A percentile compares a stretch with the other conserved stretches of the same genome.
Conservation (phyloP, 1,284 basidiomycete species). For the Agaricales sp. region DNA sequence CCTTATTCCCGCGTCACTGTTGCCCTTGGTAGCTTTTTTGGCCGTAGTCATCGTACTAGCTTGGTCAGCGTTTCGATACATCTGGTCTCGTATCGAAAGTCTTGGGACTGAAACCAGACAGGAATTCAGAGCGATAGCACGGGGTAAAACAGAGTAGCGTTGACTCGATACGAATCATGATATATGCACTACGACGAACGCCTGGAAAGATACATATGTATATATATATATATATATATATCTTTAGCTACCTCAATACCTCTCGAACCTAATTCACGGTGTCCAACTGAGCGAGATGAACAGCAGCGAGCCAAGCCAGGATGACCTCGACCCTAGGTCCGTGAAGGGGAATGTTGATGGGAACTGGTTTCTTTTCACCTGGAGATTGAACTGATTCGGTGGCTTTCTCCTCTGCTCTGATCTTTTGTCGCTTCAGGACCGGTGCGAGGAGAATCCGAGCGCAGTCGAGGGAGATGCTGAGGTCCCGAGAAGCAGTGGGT, state of each 20-base stretch:
- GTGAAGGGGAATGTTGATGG: slow-evolving; percentile 73
- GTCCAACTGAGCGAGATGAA: slow-evolving; percentile 67
- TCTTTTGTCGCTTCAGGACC: slow-evolving; percentile 46
- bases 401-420: slow-evolving; percentile 37
- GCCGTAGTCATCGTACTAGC: neutral
- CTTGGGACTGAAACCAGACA: neutral
- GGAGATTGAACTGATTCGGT: slow-evolving; percentile 33
- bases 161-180: neutral
- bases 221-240: too few relatives aligned
- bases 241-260: too few relatives aligned
- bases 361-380: slow-evolving; percentile 46
- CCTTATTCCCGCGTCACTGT: neutral
- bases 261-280: too few relatives aligned
- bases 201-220: too few relatives aligned
- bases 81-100: neutral
- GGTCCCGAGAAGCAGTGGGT: slow-evolving; percentile 24
- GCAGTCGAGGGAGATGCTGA: slow-evolving; percentile 40
- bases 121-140: neutral
- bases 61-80: neutral
- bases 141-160: too few relatives aligned
- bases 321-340: slow-evolving; percentile 75
- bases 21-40: neutral
- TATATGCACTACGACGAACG: neutral
- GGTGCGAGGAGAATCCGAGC: slow-evolving; percentile 61
- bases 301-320: slow-evolving; percentile 71